Evolutionary conservation across 2,329 filamentous ascomycete species (phyloP).

Genomic region (Pseudogymnoascus sp.): DNA sequence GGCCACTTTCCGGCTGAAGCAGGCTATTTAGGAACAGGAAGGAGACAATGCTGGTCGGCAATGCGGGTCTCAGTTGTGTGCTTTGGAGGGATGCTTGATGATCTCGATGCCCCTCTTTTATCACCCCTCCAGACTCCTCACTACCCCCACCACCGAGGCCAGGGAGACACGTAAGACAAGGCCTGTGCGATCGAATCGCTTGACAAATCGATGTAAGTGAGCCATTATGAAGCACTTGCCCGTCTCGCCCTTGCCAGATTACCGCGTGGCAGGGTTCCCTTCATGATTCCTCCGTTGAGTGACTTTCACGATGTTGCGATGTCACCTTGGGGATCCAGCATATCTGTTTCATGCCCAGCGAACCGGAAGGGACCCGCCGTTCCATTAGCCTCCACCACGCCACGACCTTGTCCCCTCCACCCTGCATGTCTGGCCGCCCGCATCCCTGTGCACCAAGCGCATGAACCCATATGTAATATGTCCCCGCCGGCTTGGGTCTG

Average conservation of each 20-base stretch:
- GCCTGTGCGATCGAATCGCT: not conserved
- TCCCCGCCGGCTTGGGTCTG: not conserved
- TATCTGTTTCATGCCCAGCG: not conserved
- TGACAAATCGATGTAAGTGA: not conserved
- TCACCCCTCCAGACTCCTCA: not conserved
- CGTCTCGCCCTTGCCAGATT: not conserved
- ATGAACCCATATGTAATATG: not conserved
- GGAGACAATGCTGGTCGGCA: not conserved
- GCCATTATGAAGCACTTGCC: not conserved
- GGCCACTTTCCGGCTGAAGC: not conserved
- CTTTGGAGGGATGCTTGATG: not conserved
- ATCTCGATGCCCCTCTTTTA: not conserved
- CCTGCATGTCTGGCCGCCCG: not conserved
- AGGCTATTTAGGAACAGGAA: not conserved
- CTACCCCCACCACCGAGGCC: not conserved
- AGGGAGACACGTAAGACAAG: not conserved
- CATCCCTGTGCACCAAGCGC: not conserved
- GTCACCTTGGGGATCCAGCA: not conserved
- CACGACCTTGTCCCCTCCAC: not conserved
- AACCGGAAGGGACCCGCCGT: constrained; percentile 3
- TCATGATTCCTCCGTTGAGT: not conserved
- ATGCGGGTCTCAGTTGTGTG: not conserved
- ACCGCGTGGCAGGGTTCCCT: not conserved
- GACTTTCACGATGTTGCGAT: not conserved
- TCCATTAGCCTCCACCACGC: not conserved